Evolutionary conservation across 106 monocot genomes (phyloP), one percentile per base, ranked within the genome.

Genomic region (Phalaenopsis equestris): DNA sequence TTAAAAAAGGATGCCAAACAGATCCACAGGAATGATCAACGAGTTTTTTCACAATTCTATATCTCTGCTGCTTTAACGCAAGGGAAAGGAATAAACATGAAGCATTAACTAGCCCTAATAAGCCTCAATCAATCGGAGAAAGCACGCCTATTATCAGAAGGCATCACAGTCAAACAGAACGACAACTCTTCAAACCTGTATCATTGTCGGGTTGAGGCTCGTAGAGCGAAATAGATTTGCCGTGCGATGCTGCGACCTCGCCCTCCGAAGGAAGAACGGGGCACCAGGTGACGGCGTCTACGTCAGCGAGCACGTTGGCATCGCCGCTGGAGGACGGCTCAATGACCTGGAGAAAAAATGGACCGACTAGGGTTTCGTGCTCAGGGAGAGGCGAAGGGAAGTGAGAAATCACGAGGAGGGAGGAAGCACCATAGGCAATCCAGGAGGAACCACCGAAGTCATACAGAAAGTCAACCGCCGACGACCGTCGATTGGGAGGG

Each of bases 391-490:
- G 91, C 11, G 91, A 93, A 67, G 91, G 88, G 82, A 90, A 87
- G 83, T 94, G 92, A 30, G 90, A 85, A 75, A 97, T 80, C 11
- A 90, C 92, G 55, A 94, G 81, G 79, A 97, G 83, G 42, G 89
- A 90, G 12, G 84, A 81, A 12, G 97, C 97, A 42, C 89, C 97
- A 64, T 89, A 92, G 41, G 97, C 94, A 74, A 97, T 86, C 94
- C 94, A 97, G 8, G 97, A 84, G 83, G 86, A 78, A 37, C 97
- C 97, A 30, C 82, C 90, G 82, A 94, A 90, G 74, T 92, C 94
- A 18, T 80, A 82, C 17, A 97, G 86, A 82, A 87, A 97, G 83
- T 94, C 94, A 81, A 94, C 70, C 38, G 97, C 85, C n/a, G 92
- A 89, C 12, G 37, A 49, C 47, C 87, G 81, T 79, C 80, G 86